Evolutionary conservation across 768 basidiomycete species (phyloP).

Genomic region (Trametes sanguinea): DNA sequence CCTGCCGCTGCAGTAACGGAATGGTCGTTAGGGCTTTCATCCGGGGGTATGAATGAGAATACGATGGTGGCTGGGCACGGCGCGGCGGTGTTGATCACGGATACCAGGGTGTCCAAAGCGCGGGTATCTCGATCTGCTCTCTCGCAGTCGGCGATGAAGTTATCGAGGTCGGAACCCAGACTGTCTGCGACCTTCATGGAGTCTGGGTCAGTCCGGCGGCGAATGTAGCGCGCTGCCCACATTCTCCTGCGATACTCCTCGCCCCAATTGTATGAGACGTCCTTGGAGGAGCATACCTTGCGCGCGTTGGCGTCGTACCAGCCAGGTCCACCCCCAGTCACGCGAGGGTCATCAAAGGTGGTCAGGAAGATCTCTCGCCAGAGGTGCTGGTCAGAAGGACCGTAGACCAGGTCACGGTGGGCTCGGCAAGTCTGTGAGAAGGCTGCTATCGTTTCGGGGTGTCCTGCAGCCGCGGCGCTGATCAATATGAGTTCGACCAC

Average conservation of each 20-base stretch:
- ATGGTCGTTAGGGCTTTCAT: conserved; percentile 2
- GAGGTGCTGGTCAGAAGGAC: conserved; percentile 35
- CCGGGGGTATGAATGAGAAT: conserved; percentile 8
- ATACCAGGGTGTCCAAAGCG: conserved; percentile 36
- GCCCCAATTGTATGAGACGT: conserved; percentile 28
- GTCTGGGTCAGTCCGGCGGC: conserved; percentile 10
- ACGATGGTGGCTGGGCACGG: conserved; percentile 30
- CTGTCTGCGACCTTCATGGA: background rate
- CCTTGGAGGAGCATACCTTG: background rate
- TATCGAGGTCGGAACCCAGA: background rate
- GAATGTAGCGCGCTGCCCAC: conserved; percentile 30
- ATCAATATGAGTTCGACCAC: conserved; percentile 39
- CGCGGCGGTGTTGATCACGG: conserved; percentile 37
- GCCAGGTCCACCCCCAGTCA: conserved; percentile 13
- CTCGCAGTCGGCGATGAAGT: background rate
- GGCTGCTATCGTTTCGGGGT: conserved; percentile 32
- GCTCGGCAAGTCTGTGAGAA: conserved; percentile 38
- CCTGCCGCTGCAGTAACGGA: background rate
- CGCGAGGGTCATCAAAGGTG: conserved; percentile 39
- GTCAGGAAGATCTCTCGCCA: conserved; percentile 43
- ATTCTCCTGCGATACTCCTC: conserved; percentile 29
- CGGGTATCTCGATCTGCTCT: conserved; percentile 10
- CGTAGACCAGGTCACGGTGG: conserved; percentile 35
- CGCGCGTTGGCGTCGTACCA: conserved; percentile 5
- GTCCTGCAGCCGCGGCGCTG: conserved; percentile 26